A percentile compares a stretch with the other conserved stretches of the same genome.
phyloP scores from a whole-genome alignment of 495 filamentous ascomycete species.

The Astrocystis sublimbata region DNA sequence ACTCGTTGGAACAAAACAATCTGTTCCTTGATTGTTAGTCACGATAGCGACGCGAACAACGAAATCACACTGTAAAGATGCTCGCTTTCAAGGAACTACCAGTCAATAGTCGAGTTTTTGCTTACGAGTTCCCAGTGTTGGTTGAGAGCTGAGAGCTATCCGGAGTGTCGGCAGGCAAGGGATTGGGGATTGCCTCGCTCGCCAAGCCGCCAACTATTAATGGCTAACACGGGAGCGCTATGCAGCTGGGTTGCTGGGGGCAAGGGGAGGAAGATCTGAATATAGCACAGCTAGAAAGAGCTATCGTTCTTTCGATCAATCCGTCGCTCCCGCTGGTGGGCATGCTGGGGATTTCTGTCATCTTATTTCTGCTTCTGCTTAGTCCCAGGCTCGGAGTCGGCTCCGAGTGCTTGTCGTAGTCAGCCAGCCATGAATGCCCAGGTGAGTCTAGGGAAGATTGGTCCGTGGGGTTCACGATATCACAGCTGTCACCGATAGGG shows the following conservation, averaged over 20 bases:
- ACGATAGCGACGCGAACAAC: not conserved
- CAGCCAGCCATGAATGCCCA: not conserved
- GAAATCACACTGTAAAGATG: too few species aligned
- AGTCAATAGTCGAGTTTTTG: too few species aligned
- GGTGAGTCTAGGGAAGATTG: too few species aligned
- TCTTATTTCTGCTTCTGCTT: not conserved
- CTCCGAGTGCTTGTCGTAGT: not conserved
- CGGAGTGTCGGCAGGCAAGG: not conserved
- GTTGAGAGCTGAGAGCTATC: not conserved
- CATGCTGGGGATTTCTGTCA: not conserved
- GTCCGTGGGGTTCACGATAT: too few species aligned
- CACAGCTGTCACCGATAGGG: too few species aligned
- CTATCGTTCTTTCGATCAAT: not conserved
- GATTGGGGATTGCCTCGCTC: not conserved
- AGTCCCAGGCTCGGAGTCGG: not conserved
- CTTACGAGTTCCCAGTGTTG: not conserved
- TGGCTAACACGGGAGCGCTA: not conserved
- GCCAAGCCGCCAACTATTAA: slow-evolving; percentile 6
- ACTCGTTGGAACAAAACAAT: not conserved
- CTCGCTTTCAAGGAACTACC: too few species aligned
- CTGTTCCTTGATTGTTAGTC: not conserved
- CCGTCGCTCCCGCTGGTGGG: slow-evolving; percentile 3
- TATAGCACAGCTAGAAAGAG: not conserved
- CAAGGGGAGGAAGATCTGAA: not conserved
- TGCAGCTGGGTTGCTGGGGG: too few species aligned